Base-by-base conservation (phyloP, 2,329 filamentous ascomycete genomes). In the Rhytidhysteron rufulum region DNA sequence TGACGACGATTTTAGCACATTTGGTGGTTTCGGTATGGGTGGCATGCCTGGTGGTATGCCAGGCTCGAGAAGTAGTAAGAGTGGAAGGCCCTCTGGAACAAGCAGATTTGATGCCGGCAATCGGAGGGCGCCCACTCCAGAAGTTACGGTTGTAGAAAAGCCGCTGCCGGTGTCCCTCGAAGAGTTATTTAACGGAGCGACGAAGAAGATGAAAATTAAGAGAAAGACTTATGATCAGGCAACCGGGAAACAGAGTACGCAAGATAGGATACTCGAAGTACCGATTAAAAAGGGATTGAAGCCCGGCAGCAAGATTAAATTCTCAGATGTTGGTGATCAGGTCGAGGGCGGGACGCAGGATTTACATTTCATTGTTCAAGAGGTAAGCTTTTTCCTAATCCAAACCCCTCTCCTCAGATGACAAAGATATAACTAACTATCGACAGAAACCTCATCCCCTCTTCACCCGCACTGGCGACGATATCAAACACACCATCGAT, bases 191-290 rank as follows among this genome's bases (percentile, higher is more conserved):
- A 83, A 78, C 19, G 93, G 93, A 30, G 81, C 82, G 25, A 88
- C 85, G 35, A 98, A 98, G 79, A 96, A 95, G 77, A 88, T 98
- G 78, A 95, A 93, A 72, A 95, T 97, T 50, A 96, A 95, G 58
- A 81, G 91, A 58, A 97, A 97, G 80, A 89, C 85, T 15, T 97
- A 88, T 63, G 93, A 98, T 65, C 75, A 72, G 29, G 70, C 83
- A 16, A 83, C 77, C 1, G 88, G 88, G 42, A 95, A 95, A 73
- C 82, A 89, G 54, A 87, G 80, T 31, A 85, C 84, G 3, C 86
- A 90, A 45, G 93, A 98, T 55, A 86, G 90, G 58, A 88, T 96
- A 15, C 72, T 98, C 21, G 89, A 95, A 60, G 91, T 97, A 38
- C 88, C 89, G 34, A 95, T 98, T 70, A 97, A 96, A 71, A 83